These are phyloP conservation scores for Solanum paucissectum DNA, from an alignment of 257 asterid genomes.

Conservation along the genomic window DNA sequence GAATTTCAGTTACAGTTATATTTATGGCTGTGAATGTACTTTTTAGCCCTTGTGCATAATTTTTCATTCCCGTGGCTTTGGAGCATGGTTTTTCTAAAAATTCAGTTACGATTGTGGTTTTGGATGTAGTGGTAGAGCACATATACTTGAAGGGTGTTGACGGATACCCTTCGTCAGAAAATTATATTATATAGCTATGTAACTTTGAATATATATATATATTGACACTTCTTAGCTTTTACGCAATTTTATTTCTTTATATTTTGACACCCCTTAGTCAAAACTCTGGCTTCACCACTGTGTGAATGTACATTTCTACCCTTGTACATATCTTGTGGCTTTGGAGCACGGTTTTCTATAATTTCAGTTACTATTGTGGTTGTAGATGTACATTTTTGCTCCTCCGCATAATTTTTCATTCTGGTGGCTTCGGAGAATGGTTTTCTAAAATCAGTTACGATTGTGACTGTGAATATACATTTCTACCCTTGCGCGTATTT, in stretches of 20 bases:
- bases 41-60: not conserved
- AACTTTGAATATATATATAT: too few species aligned
- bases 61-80: not conserved
- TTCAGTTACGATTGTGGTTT: not conserved
- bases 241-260: too few species aligned
- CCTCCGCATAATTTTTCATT: too few species aligned
- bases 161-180: accelerated
- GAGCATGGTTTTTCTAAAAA: not conserved
- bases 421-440: not conserved
- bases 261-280: accelerated
- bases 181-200: too few species aligned
- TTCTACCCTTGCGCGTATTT: not conserved
- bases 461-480: not conserved
- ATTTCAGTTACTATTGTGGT: not conserved
- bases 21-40: not conserved
- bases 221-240: too few species aligned
- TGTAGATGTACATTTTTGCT: not conserved
- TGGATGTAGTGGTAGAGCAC: not conserved
- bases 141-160: too few species aligned
- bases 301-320: not conserved
- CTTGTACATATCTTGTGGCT: not conserved
- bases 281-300: too few species aligned
- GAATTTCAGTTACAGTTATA: not conserved
- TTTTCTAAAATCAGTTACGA: not conserved
- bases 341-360: not conserved